phyloP scores from a whole-genome alignment of 768 basidiomycete species.

The Lentinula edodes region DNA sequence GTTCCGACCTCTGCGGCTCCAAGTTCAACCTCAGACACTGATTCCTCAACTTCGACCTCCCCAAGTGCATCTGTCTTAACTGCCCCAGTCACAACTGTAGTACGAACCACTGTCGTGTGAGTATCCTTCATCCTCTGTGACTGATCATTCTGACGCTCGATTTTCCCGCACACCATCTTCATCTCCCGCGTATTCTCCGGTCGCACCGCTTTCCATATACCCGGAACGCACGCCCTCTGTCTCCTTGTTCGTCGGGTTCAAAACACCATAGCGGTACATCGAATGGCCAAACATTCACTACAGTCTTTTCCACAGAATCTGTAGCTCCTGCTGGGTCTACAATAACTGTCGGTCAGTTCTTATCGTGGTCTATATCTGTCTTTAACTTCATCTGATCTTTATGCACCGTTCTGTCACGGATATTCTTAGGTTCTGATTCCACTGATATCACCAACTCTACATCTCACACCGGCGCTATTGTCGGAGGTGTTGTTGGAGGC shows the following conservation, averaged over 20 bases:
- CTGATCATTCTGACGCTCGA: not conserved
- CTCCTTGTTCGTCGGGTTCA: not conserved
- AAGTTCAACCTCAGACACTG: not conserved
- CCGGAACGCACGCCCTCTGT: not conserved
- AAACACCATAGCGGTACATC: not conserved
- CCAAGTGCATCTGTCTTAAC: not conserved
- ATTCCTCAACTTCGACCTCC: not conserved
- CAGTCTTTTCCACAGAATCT: not conserved
- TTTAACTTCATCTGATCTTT: not conserved
- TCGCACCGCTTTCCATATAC: too few species aligned
- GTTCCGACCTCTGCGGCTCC: not conserved
- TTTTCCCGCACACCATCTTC: not conserved
- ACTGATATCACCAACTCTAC: not conserved
- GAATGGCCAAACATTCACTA: not conserved
- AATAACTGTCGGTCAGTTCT: not conserved
- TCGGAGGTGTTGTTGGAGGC: slow-evolving; percentile 5
- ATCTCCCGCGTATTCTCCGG: not conserved
- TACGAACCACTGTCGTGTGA: slow-evolving; percentile 2
- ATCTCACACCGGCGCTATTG: slow-evolving; percentile 2
- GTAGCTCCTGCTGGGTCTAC: not conserved
- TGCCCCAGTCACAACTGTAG: not conserved
- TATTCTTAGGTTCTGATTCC: not conserved
- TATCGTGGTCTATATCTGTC: not conserved
- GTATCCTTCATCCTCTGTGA: not conserved
- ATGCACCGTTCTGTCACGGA: not conserved